Base-by-base conservation (phyloP, 768 basidiomycete species). In the Leucogyrophana mollusca region DNA sequence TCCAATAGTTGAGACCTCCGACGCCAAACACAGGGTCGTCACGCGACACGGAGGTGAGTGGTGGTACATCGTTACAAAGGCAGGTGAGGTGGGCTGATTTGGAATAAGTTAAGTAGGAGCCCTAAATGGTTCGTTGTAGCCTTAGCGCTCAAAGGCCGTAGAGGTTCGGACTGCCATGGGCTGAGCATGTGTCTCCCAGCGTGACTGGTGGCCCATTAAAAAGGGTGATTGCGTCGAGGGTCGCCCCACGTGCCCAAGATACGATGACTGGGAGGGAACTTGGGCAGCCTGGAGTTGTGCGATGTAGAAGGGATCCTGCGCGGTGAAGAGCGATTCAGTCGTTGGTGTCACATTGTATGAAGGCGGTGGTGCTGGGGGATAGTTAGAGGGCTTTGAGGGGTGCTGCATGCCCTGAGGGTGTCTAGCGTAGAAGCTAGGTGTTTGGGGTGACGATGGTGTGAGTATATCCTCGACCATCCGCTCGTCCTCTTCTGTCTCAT, bases 251-350 rank as follows among this genome's bases (percentile, higher is more conserved):
- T 73, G 72, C 20, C 58, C 53, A 50, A 74, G 71, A 43, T 73
- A 63, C 9, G 61, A 60, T 2, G 66, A 41, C 32, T 65, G 58
- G 4, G 43, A 21, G 3, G 48, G 14, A 21, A 43, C 45, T 45
- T 70, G 68, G 9, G 62, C 51, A 5, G 68, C 47, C 50, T 75
- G 74, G n/a, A 62, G 55, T 18, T 68, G 68, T 17, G 76, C 72
- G 47, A 74, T 53, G 53, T 73, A 77, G 57, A 77, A 77, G n/a
- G 75, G 76, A 51, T 77, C 76, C 9, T 75, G 71, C 41, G 73
- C 69, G 1, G 72, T 60, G 56, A 76, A 76, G 24, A 61, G 52
- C 27, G 72, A 71, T 43, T 65, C 27, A 20, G 52, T 14, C 17
- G 38, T 37, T 49, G 35, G 27, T 47, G 38, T 10, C 22, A 24